Conservation (phyloP, 2,329 filamentous ascomycete species). For the Penicillium sp. region DNA sequence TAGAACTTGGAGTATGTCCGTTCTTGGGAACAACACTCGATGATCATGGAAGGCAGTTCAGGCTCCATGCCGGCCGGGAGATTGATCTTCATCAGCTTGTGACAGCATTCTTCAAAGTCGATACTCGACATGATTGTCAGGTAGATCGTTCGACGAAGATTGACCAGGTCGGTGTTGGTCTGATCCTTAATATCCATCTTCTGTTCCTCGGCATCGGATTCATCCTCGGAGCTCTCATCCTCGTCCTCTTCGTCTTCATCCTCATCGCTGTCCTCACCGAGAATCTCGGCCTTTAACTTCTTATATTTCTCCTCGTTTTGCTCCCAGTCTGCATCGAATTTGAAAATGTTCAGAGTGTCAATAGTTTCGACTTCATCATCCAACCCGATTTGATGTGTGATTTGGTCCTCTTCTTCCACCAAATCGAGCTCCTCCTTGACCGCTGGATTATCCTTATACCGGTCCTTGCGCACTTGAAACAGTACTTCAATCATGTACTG, state of each 20-base stretch:
- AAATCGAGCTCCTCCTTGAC: constrained; percentile 92
- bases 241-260: constrained; percentile 71
- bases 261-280: constrained; percentile 89
- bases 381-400: constrained; percentile 83
- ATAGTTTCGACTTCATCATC: constrained; percentile 85
- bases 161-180: constrained; percentile 93
- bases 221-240: constrained; percentile 67
- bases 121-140: constrained; percentile 97
- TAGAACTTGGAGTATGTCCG: constrained; percentile 98
- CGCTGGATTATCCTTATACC: constrained; percentile 92
- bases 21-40: constrained; percentile 96
- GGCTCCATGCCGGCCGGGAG: constrained; percentile 84
- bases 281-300: constrained; percentile 87
- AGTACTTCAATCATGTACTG: constrained; percentile 99
- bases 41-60: constrained; percentile 93
- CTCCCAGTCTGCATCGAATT: constrained; percentile 87
- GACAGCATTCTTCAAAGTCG: constrained; percentile 93
- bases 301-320: constrained; percentile 89
- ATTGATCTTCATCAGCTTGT: constrained; percentile 95
- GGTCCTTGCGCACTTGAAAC: constrained; percentile 94
- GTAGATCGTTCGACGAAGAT: constrained; percentile 91
- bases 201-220: constrained; percentile 77
- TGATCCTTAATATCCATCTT: constrained; percentile 97
- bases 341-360: constrained; percentile 93
- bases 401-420: constrained; percentile 97